phyloP scores from a whole-genome alignment of 2,329 filamentous ascomycete genomes.

The Samsoniella hepiali region DNA sequence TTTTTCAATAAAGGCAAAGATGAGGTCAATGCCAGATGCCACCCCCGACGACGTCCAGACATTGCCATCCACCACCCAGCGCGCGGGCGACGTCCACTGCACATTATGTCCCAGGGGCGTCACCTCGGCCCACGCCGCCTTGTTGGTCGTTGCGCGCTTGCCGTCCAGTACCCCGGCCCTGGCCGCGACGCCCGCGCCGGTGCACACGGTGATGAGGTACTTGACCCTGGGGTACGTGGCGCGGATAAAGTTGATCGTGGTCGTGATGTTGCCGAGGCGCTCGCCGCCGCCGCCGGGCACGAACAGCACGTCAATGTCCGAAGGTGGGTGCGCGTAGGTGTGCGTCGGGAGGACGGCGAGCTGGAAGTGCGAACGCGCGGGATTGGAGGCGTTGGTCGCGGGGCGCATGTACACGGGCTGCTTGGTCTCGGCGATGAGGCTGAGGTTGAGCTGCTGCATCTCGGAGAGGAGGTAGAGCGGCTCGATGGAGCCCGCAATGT shows the following conservation, averaged over 20 bases:
- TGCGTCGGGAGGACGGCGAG: conserved; percentile 38
- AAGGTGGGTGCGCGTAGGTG: conserved; percentile 50
- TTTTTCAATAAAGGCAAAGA: conserved; percentile 22
- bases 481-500: conserved; percentile 45
- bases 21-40: conserved; percentile 21
- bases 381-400: conserved; percentile 19
- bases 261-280: conserved; percentile 25
- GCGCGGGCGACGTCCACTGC: conserved; percentile 56
- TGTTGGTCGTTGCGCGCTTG: conserved; percentile 62
- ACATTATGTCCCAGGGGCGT: conserved; percentile 45
- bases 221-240: conserved; percentile 44
- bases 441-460: conserved; percentile 34
- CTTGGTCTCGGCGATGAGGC: conserved; percentile 36
- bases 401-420: conserved; percentile 37
- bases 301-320: conserved; percentile 53
- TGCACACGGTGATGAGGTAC: conserved; percentile 64
- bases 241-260: conserved; percentile 40
- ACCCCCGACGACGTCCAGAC: conserved; percentile 61
- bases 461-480: conserved; percentile 39
- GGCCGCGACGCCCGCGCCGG: conserved; percentile 56
- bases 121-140: conserved; percentile 49
- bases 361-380: conserved; percentile 29
- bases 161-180: conserved; percentile 58
- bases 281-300: conserved; percentile 59
- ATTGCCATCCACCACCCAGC: conserved; percentile 64